Conservation (phyloP, 345 rosid species). For the Hevea brasiliensis region DNA sequence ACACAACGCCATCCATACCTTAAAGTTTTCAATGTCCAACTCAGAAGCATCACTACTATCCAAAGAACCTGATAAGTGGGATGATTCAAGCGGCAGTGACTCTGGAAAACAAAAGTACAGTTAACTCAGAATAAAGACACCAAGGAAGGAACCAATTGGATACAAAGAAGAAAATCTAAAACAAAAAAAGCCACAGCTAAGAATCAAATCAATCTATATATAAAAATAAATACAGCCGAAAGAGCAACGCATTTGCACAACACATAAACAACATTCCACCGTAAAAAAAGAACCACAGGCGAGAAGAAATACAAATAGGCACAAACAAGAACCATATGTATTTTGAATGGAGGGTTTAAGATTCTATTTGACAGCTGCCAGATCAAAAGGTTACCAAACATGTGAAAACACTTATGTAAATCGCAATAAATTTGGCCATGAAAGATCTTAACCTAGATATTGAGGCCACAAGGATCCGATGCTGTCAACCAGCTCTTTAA, state of each 20-base stretch:
- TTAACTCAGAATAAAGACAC: background rate
- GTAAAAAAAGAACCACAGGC: background rate
- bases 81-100: constrained; percentile 20
- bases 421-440: constrained; percentile 29
- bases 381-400: background rate
- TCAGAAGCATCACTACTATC: constrained; percentile 30
- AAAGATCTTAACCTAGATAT: constrained; percentile 55
- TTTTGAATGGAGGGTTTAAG: background rate
- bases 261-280: too few species aligned
- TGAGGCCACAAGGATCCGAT: constrained; percentile 46
- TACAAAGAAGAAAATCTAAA: background rate
- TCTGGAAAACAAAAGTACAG: constrained; percentile 36
- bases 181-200: background rate
- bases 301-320: background rate
- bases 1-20: constrained; percentile 32
- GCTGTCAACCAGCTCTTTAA: constrained; percentile 63
- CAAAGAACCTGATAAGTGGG: constrained; percentile 19
- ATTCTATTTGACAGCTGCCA: background rate
- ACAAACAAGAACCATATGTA: background rate
- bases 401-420: constrained; percentile 8
- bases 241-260: background rate
- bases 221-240: background rate
- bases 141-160: background rate
- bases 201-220: background rate
- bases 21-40: constrained; percentile 22